Base-by-base conservation (phyloP, 208 protist species). In the Acanthamoeba lenticulata region DNA sequence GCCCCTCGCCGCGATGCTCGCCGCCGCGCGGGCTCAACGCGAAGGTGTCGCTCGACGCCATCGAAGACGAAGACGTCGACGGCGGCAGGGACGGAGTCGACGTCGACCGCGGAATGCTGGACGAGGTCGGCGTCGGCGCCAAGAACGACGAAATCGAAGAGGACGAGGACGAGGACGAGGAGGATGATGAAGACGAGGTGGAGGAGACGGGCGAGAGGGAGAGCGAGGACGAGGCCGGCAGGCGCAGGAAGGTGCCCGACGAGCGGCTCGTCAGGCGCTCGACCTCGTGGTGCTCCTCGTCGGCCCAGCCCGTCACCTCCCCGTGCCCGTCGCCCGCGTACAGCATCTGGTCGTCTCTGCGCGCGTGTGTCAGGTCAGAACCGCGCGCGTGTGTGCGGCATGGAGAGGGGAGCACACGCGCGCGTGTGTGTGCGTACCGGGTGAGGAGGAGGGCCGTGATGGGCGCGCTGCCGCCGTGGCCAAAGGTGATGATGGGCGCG, bases 241-340 rank as follows among this genome's bases (percentile, higher is more conserved):
- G 1, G 4, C 74, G 74, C 13, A 55, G 36, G 42, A 85, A 85
- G 13, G 74, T 40, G 42, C 42, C 44, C 38, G 74, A 36, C 4
- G 42, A 38, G 1, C 74, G 74, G 5, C 74, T 36, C 2, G 17
- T 19, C 17, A 85, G 74, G n/a, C 74, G 74, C 44, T 85, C 74
- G n/a, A 55, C 44, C 44, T 85, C 74, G 44, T 85, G 74, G n/a
- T 55, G 74, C 42, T 85, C 74, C 74, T 85, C 74, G 32, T 85
- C 44, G 21, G 74, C 74, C 74, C 74, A 85, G 32, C 74, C 74
- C 44, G 24, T 85, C 42, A 85, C 74, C 42, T 36, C 36, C 2
- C 74, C 74, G 24, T 55, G 74, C 27, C 4, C 44, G n/a, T 85
- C 74, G 15, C 74, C 74, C 42, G 74, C n/a, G n/a, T 85, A 85